Base-by-base conservation (phyloP, 2,329 filamentous ascomycete species). In the Westerdykella ornata region DNA sequence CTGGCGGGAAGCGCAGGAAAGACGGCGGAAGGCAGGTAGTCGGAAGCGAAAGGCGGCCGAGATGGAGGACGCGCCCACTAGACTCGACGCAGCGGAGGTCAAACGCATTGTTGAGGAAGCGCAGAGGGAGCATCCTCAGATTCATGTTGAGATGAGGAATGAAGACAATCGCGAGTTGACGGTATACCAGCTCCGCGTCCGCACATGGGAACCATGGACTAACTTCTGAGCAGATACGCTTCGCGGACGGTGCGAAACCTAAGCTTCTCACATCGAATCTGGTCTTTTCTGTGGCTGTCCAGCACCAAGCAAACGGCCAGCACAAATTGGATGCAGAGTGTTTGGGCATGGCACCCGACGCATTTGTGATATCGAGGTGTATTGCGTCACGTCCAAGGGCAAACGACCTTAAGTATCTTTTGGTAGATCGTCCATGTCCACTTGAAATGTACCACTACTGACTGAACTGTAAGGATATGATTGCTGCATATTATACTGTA, bases 401-500 rank as follows among this genome's bases (percentile, higher is more conserved):
- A 37, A 58, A 60, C 26, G 56, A 65, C 44, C 41, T 68, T 29
- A 51, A 45, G 26, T 49, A 57, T 49, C 40, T 65, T 13, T 45
- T 68, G 56, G 64, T 67, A 56, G 38, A 56, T 48, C 30, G 33
- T 20, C 18, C 31, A 29, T 42, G 16, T 11, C 29, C 20, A 1
- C 14, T 48, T 63, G 37, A 51, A 50, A 13, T 20, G 29, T 22
- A 29, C 20, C 42, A 26, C n/a, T 26, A 11, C 22, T 26, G 12
- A 26, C 4, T 26, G 22, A 11, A 26, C 8, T 26, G 12, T 11
- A 26, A 67, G 64, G 56, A 65, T 43, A 68, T 68, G 65, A 63
- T 68, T 45, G 54, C 55, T 22, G 59, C 63, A n/a, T 68, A 66
- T 44, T 66, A 60, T 35, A 56, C 49, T 9, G 47, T 59, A 18